Conservation (phyloP, 805 yeast species). For the Myxozyma neotropica region DNA sequence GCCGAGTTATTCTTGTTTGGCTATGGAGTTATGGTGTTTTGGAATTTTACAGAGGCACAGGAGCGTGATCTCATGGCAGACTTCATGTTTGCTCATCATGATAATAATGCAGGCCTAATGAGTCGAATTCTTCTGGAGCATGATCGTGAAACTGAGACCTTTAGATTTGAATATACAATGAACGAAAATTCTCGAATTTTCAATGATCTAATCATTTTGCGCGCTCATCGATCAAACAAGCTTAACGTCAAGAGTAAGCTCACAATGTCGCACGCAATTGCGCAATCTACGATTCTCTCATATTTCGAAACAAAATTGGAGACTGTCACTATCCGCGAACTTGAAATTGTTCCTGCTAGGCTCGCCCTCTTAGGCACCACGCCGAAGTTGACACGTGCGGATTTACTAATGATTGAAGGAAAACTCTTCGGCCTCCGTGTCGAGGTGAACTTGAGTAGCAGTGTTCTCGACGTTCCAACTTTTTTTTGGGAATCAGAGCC, state of each 20-base stretch:
- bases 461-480: slow-evolving; percentile 91
- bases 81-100: slow-evolving; percentile 61
- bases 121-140: slow-evolving; percentile 75
- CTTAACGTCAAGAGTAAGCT: slow-evolving; percentile 92
- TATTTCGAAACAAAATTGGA: slow-evolving; percentile 92
- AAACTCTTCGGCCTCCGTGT: slow-evolving; percentile 85
- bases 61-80: slow-evolving; percentile 94
- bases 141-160: slow-evolving; percentile 90
- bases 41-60: slow-evolving; percentile 92
- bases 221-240: slow-evolving; percentile 47
- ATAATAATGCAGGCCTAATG: slow-evolving; percentile 40
- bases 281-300: slow-evolving; percentile 90
- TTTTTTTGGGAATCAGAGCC: slow-evolving; percentile 96
- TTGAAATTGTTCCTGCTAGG: slow-evolving; percentile 82
- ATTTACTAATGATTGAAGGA: slow-evolving; percentile 85
- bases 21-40: slow-evolving; percentile 96
- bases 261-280: slow-evolving; percentile 94
- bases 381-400: slow-evolving; percentile 75
- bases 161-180: slow-evolving; percentile 66
- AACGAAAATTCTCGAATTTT: slow-evolving; percentile 55
- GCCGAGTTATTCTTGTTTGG: slow-evolving; percentile 86
- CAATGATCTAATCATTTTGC: slow-evolving; percentile 89
- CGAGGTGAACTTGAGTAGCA: slow-evolving; percentile 88
- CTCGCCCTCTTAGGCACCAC: slow-evolving; percentile 86
- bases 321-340: slow-evolving; percentile 44